Evolutionary conservation across 306 rosid genomes (phyloP), one percentile per base, ranked within the genome.

Genomic region (Rosa rugosa): DNA sequence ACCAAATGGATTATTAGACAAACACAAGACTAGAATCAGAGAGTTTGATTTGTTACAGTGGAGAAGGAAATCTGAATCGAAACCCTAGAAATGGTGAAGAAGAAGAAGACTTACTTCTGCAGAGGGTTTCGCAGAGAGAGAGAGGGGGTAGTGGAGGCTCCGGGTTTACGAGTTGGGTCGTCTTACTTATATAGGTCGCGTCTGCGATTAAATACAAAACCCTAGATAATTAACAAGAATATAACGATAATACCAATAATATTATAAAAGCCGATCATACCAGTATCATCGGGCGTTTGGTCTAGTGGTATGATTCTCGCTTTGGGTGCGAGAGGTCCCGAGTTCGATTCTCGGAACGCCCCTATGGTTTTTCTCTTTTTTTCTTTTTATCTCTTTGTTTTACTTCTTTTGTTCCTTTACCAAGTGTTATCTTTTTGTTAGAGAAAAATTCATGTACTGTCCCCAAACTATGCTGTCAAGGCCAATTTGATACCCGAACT

Each of bases 271-370:
- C 36, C 36, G 2, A 31, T 31, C 36, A 31, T 1, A 2, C 3
- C 3, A 31, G 2, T 31, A 31, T 2, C 1, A 17, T 0, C n/a
- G 79, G 71, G 31, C 71, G 79, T 75, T 75, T 75, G 79, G 79
- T 75, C 79, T 75, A 75, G 79, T 75, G 79, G 79, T 75, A 75
- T 75, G 79, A 75, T 75, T 75, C 79, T 75, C n/a, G 79, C 79
- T 62, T 75, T 75, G 79, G 79, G 79, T 75, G 79, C 79, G n/a
- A 75, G 79, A 75, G 79, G 79, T 75, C 71, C 71, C 79, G 60
- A 75, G 71, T 75, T 75, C 79, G 79, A 75, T 75, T 75, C 79
- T 75, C 79, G 71, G 79, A 75, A 75, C 79, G 79, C 31, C 79
- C 79, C 79, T 0, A 17, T 20, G 10, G 2, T 31, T 0, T 31